Conservation (phyloP, 192 early-diverging fungal species). For the Thamnidium elegans region DNA sequence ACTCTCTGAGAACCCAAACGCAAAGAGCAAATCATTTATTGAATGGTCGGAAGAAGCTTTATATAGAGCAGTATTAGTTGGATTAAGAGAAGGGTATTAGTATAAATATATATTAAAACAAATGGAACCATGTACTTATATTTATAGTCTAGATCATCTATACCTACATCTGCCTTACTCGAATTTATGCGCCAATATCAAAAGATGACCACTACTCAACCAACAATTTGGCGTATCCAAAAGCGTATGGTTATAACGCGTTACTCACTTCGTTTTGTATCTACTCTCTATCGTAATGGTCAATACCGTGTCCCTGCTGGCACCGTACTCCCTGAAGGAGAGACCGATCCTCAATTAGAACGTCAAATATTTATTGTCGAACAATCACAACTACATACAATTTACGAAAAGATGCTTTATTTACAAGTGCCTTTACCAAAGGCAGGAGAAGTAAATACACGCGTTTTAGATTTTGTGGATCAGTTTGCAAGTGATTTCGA, state of each 20-base stretch:
- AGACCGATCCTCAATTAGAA: constrained; percentile 4
- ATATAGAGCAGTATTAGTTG: constrained; percentile 60
- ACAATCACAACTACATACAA: constrained; percentile 49
- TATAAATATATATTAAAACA: neutral
- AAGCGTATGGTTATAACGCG: constrained; percentile 52
- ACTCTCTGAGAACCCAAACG: constrained; percentile 39
- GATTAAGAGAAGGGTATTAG: constrained; percentile 39
- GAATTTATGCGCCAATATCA: constrained; percentile 37
- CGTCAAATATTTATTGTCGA: constrained; percentile 40
- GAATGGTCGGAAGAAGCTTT: constrained; percentile 70
- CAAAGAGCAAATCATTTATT: constrained; percentile 25
- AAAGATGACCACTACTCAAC: constrained; percentile 41
- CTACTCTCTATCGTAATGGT: constrained; percentile 33
- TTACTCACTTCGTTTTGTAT: constrained; percentile 46
- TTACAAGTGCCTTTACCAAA: constrained; percentile 55
- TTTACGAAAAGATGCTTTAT: constrained; percentile 61
- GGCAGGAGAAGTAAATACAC: constrained; percentile 56
- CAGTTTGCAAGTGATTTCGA: constrained; percentile 59
- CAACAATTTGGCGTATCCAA: constrained; percentile 44
- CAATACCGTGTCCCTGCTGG: constrained; percentile 28
- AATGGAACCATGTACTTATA: neutral
- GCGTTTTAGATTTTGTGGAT: constrained; percentile 62
- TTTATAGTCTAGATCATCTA: neutral
- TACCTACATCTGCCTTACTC: constrained; percentile 28
- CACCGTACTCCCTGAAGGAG: neutral